Base-by-base conservation (phyloP, 2,329 filamentous ascomycete genomes). In the Penicillium sp. region DNA sequence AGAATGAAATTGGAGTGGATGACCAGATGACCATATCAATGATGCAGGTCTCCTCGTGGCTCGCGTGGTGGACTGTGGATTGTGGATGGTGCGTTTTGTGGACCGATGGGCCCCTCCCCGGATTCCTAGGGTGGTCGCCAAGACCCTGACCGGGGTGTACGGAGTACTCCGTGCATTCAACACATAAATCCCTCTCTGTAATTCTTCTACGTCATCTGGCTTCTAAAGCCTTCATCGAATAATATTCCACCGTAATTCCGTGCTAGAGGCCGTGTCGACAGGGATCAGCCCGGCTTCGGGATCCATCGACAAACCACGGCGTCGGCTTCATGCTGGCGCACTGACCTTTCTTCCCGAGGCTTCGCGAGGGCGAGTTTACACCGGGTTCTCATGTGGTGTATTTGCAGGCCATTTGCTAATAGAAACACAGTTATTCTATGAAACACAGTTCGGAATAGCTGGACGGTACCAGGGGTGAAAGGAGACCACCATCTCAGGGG, bases 21-120 rank as follows among this genome's bases (percentile, higher is more conserved):
- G 53, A 56, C 27, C 40, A 33, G 29, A 53, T 51, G 53, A 56
- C 27, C 40, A 33, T 37, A 47, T 52, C 24, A 20, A 38, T 45
- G 49, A 55, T 44, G 37, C 40, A 33, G 33, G 15, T 37, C 2
- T 37, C 15, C 42, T 39, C 46, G 42, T 52, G 44, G 37, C 44
- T 49, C 53, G 46, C 49, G 50, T 53, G 53, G 49, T 31, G 33
- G 15, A 18, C 15, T 18, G 18, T 18, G n/a, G 32, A 12, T 15
- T 8, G 8, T 23, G 40, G 29, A 27, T 33, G 39, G 18, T 29
- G 24, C 33, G 15, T 51, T 28, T 47, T 44, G 38, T 48, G 42
- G 38, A 37, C 41, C 38, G 31, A 51, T 47, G 44, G 44, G 42
- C 49, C 37, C 29, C 31, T 47, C 52, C 52, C 52, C 52, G 37